Evolutionary conservation across 2,329 filamentous ascomycete species (phyloP).

Genomic region (Monilinia laxa): DNA sequence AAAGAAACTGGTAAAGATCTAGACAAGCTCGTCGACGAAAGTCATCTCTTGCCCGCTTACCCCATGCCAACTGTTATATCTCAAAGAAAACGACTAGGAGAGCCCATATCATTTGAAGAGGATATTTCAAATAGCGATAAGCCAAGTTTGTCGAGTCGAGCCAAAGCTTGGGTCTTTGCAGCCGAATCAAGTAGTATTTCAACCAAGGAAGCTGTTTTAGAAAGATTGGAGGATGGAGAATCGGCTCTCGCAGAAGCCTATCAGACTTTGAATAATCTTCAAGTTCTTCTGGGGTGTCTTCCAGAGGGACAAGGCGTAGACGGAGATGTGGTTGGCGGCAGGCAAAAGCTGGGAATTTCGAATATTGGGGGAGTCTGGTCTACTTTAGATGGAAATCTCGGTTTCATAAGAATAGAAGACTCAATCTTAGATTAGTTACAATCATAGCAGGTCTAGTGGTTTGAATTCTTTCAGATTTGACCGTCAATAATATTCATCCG

Average conservation of each 20-base stretch:
- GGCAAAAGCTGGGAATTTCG: slow-evolving; percentile 8
- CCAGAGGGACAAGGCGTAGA: slow-evolving; percentile 16
- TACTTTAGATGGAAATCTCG: slow-evolving; percentile 38
- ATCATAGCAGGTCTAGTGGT: background rate
- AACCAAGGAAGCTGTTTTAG: slow-evolving; percentile 57
- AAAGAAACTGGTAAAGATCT: slow-evolving; percentile 53
- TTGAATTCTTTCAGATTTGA: background rate
- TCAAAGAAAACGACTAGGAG: slow-evolving; percentile 33
- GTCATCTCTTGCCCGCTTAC: slow-evolving; percentile 57
- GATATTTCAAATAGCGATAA: slow-evolving; percentile 44
- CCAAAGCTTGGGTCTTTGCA: slow-evolving; percentile 60
- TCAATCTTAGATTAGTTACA: slow-evolving; percentile 4
- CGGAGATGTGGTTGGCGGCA: slow-evolving; percentile 7
- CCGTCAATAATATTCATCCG: background rate
- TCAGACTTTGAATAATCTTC: slow-evolving; percentile 50
- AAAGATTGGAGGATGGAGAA: slow-evolving; percentile 60
- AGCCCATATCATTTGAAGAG: slow-evolving; percentile 48
- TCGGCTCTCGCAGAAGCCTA: slow-evolving; percentile 55
- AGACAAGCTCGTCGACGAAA: slow-evolving; percentile 59
- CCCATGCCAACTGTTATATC: slow-evolving; percentile 44
- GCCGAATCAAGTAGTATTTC: slow-evolving; percentile 60
- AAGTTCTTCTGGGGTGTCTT: slow-evolving; percentile 47
- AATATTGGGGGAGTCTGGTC: slow-evolving; percentile 36
- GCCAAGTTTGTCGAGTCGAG: slow-evolving; percentile 45
- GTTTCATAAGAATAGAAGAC: slow-evolving; percentile 35